Conservation (phyloP, 2,329 filamentous ascomycete species). For the Ascocoryne sarcoides region DNA sequence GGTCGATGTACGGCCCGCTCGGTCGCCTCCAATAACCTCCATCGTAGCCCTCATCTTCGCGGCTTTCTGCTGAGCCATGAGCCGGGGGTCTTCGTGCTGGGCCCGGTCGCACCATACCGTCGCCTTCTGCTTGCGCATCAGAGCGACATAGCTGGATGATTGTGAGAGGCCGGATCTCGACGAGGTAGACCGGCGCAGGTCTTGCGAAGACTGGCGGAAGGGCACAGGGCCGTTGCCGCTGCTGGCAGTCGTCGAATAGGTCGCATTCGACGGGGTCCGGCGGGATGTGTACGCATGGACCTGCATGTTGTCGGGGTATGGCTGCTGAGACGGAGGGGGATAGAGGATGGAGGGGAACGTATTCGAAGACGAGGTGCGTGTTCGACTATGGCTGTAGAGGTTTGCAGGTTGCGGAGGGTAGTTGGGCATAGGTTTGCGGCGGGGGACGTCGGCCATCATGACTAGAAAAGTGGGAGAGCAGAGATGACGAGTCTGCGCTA, state of each 20-base stretch:
- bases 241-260: slow-evolving; percentile 59
- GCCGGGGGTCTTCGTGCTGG: slow-evolving; percentile 81
- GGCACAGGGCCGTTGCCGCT: slow-evolving; percentile 35
- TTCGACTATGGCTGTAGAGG: slow-evolving; percentile 25
- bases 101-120: slow-evolving; percentile 97
- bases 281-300: slow-evolving; percentile 29
- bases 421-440: slow-evolving; percentile 25
- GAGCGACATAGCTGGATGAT: slow-evolving; percentile 77
- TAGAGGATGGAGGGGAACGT: slow-evolving; percentile 19
- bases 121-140: slow-evolving; percentile 94
- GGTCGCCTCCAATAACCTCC: slow-evolving; percentile 62
- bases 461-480: not conserved
- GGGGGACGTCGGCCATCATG: slow-evolving; percentile 26
- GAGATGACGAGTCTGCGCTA: not conserved
- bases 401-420: slow-evolving; percentile 15
- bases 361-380: slow-evolving; percentile 32
- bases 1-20: slow-evolving; percentile 31
- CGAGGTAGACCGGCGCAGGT: slow-evolving; percentile 70
- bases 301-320: slow-evolving; percentile 24
- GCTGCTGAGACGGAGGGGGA: slow-evolving; percentile 21
- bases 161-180: slow-evolving; percentile 53
- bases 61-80: slow-evolving; percentile 73
- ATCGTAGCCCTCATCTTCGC: slow-evolving; percentile 80
- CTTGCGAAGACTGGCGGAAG: slow-evolving; percentile 49
- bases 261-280: slow-evolving; percentile 61